phyloP scores from a whole-genome alignment of 305 asterid species.

The Lippia alba region DNA sequence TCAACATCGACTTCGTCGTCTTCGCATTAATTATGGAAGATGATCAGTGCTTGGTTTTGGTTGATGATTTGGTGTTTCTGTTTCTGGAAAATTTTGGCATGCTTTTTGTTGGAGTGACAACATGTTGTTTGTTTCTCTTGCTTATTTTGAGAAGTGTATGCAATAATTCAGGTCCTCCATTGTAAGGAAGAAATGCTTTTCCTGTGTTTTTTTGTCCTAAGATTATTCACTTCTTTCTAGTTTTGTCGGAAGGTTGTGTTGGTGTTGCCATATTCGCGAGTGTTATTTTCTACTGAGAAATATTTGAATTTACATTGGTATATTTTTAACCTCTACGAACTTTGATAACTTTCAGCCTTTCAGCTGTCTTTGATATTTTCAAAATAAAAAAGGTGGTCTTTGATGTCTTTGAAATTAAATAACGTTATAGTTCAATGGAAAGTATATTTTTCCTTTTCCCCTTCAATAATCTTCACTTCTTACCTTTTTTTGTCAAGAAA shows the following conservation, averaged over 20 bases:
- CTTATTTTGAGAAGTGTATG: constrained; percentile 35
- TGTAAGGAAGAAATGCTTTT: not conserved
- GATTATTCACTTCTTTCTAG: not conserved
- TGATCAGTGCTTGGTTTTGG: not conserved
- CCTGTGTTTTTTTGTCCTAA: not conserved
- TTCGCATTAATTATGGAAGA: not conserved
- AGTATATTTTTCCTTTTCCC: not conserved
- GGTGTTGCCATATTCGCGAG: too few relatives aligned
- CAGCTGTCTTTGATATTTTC: too few relatives aligned
- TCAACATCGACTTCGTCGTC: not conserved
- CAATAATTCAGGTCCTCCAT: constrained; percentile 19
- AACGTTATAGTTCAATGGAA: constrained; percentile 16
- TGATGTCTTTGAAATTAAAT: too few relatives aligned
- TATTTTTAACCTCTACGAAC: too few relatives aligned
- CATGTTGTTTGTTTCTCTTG: constrained; percentile 3
- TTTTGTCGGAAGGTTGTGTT: not conserved
- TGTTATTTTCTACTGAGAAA: too few relatives aligned
- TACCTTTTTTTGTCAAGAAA: constrained; percentile 53
- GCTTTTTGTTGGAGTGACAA: constrained; percentile 10
- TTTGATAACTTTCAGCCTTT: too few relatives aligned
- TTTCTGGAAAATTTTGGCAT: constrained; percentile 10
- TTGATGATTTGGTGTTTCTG: not conserved
- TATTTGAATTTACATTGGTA: not conserved
- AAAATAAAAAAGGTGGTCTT: too few relatives aligned
- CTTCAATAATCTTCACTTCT: not conserved